Percentiles rank a stretch among this genome's conserved stretches.
Evolutionary conservation across 2,329 filamentous ascomycete genomes (phyloP).

Genomic region (Venturia effusa): DNA sequence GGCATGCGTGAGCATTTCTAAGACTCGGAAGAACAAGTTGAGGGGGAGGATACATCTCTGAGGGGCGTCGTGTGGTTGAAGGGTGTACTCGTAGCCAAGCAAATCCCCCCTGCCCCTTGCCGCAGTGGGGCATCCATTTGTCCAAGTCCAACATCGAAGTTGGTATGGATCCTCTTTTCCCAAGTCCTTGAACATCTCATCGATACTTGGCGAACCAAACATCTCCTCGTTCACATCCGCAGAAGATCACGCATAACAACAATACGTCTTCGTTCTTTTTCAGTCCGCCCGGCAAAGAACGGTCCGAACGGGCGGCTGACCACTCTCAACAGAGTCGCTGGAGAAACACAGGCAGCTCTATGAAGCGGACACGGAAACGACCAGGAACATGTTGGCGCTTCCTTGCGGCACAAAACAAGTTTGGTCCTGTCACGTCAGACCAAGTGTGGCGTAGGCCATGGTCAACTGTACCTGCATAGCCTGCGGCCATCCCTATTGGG

Average conservation of each 20-base stretch:
- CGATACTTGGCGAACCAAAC: no score
- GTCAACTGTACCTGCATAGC: background rate
- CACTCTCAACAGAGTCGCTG: background rate
- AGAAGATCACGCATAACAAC: no score
- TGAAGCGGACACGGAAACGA: background rate
- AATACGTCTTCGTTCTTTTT: background rate
- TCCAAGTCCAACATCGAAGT: no score
- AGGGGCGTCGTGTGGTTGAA: background rate
- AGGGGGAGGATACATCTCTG: background rate
- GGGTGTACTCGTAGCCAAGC: background rate
- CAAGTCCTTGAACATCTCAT: no score
- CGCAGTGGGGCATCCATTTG: background rate
- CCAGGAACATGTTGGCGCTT: background rate
- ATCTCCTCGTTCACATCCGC: no score
- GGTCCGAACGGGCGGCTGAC: background rate
- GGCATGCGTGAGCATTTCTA: background rate
- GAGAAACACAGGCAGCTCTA: background rate
- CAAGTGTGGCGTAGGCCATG: background rate
- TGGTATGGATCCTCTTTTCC: background rate
- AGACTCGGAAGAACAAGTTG: background rate
- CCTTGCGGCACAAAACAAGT: background rate
- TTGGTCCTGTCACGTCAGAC: background rate
- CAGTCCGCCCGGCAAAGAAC: background rate
- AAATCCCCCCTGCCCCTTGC: background rate
- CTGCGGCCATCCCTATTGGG: background rate